Evolutionary conservation across 768 basidiomycete genomes (phyloP).

Genomic region (Saitozyma sp.): DNA sequence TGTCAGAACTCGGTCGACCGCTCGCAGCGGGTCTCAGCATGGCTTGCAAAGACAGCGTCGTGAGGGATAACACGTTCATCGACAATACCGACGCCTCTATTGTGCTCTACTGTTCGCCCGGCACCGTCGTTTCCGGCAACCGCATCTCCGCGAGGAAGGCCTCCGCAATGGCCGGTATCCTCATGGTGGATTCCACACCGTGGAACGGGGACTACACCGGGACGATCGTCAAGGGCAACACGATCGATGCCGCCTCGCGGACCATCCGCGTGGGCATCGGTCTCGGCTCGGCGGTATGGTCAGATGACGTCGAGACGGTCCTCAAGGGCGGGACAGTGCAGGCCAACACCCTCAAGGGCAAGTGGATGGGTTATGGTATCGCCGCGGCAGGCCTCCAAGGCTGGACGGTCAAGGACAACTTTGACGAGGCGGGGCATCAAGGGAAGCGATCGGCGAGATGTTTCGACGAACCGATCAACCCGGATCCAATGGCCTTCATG

Average conservation of each 20-base stretch:
- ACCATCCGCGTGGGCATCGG: constrained; percentile 56
- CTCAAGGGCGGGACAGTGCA: constrained; percentile 51
- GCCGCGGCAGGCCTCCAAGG: constrained; percentile 52
- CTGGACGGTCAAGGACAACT: constrained; percentile 54
- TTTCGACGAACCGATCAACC: constrained; percentile 49
- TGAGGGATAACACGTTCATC: constrained; percentile 51
- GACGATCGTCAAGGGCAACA: constrained; percentile 53
- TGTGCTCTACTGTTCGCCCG: constrained; percentile 55
- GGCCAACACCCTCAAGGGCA: constrained; percentile 52
- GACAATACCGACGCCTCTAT: constrained; percentile 55
- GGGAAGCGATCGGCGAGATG: constrained; percentile 46
- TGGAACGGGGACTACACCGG: constrained; percentile 54
- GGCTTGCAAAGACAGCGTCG: constrained; percentile 52
- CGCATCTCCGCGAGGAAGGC: constrained; percentile 47
- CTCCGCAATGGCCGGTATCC: constrained; percentile 54
- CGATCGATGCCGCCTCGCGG: constrained; percentile 49
- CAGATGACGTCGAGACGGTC: constrained; percentile 52
- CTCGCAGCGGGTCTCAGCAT: constrained; percentile 55
- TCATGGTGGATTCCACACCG: constrained; percentile 54
- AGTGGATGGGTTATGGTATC: constrained; percentile 56
- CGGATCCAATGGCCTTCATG: constrained; percentile 48
- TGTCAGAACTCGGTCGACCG: constrained; percentile 50
- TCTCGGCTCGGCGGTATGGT: constrained; percentile 54
- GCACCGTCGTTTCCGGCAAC: constrained; percentile 52
- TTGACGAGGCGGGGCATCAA: constrained; percentile 47